Conservation (phyloP, 305 asterid genomes). For the Rubia peregrina region DNA sequence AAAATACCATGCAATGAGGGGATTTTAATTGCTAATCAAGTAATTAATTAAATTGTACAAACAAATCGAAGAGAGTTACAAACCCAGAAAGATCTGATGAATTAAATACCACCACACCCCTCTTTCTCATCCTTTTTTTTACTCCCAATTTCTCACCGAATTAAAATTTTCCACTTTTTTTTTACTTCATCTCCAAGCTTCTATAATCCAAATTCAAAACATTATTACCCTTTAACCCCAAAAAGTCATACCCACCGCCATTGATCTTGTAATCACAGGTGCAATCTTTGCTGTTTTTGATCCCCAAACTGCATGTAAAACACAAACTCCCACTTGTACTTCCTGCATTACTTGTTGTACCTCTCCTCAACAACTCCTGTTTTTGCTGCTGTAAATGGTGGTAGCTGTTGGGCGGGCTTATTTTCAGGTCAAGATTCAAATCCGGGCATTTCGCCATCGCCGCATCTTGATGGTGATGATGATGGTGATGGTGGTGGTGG, state of each 20-base stretch:
- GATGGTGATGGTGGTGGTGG: background rate
- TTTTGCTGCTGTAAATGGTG: conserved; percentile 19
- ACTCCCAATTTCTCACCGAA: conserved; percentile 1
- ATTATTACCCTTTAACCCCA: conserved; percentile 24
- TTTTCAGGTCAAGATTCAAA: conserved; percentile 80
- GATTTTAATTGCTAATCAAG: conserved; percentile 6
- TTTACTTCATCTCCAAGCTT: conserved; percentile 70
- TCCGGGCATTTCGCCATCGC: conserved; percentile 49
- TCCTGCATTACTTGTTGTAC: background rate
- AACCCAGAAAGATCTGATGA: conserved; percentile 22
- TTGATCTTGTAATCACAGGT: conserved; percentile 26
- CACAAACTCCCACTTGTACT: conserved; percentile 23
- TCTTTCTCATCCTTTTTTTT: conserved; percentile 20
- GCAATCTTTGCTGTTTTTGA: conserved; percentile 59
- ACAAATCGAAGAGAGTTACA: conserved; percentile 14
- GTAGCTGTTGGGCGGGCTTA: conserved; percentile 58
- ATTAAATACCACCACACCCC: conserved; percentile 17
- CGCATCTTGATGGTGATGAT: background rate
- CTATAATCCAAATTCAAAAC: conserved; percentile 48
- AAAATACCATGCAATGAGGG: conserved; percentile 13
- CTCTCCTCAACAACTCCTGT: conserved; percentile 11
- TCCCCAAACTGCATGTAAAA: conserved; percentile 64
- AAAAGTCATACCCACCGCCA: conserved; percentile 37
- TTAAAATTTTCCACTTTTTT: background rate
- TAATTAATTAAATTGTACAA: conserved; percentile 28